Conservation (phyloP, 352 stramenopile species). For the Pythium aphanidermatum region DNA sequence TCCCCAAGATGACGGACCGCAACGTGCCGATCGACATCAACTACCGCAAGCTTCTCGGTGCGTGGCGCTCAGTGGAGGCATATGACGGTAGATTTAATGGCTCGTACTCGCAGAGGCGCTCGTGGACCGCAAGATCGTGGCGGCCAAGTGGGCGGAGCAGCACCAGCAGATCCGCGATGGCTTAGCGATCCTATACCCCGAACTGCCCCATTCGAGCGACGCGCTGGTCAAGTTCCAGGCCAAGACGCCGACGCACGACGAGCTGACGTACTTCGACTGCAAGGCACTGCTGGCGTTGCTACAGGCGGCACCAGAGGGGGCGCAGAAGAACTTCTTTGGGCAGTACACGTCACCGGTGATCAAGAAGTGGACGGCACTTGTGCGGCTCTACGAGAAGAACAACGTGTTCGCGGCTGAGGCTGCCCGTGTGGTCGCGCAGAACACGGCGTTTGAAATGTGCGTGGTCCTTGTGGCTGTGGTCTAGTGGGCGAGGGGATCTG, state of each 20-base stretch:
- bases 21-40: slow-evolving; percentile 75
- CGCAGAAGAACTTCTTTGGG: slow-evolving; percentile 70
- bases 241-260: slow-evolving; percentile 45
- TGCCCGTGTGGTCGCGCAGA: slow-evolving; percentile 68
- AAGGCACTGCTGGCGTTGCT: slow-evolving; percentile 57
- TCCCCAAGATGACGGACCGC: slow-evolving; percentile 37
- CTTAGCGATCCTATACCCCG: slow-evolving; percentile 42
- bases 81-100: slow-evolving; percentile 1
- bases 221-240: slow-evolving; percentile 36
- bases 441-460: slow-evolving; percentile 77
- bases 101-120: slow-evolving; percentile 41
- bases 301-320: slow-evolving; percentile 50
- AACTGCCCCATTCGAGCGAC: slow-evolving; percentile 41
- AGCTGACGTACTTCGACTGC: slow-evolving; percentile 76
- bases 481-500: neutral
- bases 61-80: too few species aligned
- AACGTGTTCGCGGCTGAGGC: slow-evolving; percentile 69
- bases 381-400: slow-evolving; percentile 74
- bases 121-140: slow-evolving; percentile 65
- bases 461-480: neutral
- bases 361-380: slow-evolving; percentile 59
- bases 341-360: slow-evolving; percentile 74
- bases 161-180: slow-evolving; percentile 54
- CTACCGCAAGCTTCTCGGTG: slow-evolving; percentile 75
- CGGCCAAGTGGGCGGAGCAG: slow-evolving; percentile 65